phyloP scores from a whole-genome alignment of 331 rosid genomes.

The Quercus phellos region DNA sequence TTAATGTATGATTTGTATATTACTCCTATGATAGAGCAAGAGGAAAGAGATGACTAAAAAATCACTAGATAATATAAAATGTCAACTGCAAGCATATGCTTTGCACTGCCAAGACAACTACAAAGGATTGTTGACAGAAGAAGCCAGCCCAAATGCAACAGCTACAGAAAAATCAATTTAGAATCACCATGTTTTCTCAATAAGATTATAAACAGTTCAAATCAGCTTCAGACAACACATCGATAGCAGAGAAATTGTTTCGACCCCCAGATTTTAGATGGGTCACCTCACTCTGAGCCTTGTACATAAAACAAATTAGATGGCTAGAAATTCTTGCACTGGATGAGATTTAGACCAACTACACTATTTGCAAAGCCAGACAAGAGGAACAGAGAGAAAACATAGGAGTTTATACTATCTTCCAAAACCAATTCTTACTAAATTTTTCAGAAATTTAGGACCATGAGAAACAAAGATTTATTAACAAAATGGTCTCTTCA shows the following conservation, averaged over 20 bases:
- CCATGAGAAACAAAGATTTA: neutral
- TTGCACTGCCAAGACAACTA: neutral
- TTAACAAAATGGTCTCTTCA: neutral
- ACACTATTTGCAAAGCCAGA: too few relatives aligned
- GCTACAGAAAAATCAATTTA: neutral
- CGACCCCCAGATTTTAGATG: neutral
- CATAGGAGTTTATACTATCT: neutral
- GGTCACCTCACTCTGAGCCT: neutral
- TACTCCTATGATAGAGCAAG: neutral
- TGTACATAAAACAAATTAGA: neutral
- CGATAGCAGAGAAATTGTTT: neutral
- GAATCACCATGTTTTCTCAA: neutral
- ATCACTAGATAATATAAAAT: neutral
- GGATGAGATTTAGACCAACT: neutral
- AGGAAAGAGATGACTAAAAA: neutral
- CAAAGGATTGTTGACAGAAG: neutral
- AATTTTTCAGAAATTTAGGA: neutral
- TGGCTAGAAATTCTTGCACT: neutral
- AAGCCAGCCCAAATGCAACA: neutral
- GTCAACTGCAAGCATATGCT: neutral
- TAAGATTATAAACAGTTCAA: neutral
- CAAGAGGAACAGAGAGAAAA: too few relatives aligned
- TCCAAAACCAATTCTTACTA: neutral
- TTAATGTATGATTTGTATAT: neutral
- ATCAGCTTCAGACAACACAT: neutral